A percentile compares a stretch with the other conserved stretches of the same genome.
Conservation (phyloP, 805 yeast genomes). For the Ogataea allantospora region DNA sequence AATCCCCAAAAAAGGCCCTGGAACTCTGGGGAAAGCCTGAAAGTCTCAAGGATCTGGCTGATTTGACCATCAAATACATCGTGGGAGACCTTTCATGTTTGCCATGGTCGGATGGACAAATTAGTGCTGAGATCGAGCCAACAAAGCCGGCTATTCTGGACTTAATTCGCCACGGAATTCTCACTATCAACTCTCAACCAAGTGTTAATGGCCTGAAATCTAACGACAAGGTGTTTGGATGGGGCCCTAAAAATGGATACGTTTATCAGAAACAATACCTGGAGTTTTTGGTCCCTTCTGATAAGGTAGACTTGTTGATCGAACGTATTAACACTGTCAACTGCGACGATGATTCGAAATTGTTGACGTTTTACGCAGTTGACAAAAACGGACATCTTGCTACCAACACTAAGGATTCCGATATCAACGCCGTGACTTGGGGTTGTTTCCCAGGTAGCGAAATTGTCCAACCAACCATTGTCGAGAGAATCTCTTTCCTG, state of each 20-base stretch:
- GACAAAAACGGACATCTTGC: constrained; percentile 52
- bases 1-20: constrained; percentile 72
- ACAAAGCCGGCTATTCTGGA: constrained; percentile 57
- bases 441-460: constrained; percentile 97
- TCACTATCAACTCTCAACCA: constrained; percentile 95
- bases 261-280: constrained; percentile 93
- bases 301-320: constrained; percentile 37
- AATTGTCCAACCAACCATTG: constrained; percentile 93
- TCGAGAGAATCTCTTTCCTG: constrained; percentile 83
- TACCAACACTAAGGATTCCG: constrained; percentile 66
- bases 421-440: constrained; percentile 96
- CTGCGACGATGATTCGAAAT: constrained; percentile 37
- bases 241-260: constrained; percentile 95
- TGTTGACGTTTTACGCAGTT: constrained; percentile 78
- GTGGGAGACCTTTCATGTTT: constrained; percentile 68
- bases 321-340: constrained; percentile 48
- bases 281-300: constrained; percentile 75
- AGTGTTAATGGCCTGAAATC: constrained; percentile 78
- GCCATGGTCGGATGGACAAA: constrained; percentile 96
- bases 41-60: constrained; percentile 54
- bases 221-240: constrained; percentile 70
- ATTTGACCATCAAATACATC: constrained; percentile 66
- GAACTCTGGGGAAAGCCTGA: constrained; percentile 89
- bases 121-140: constrained; percentile 68
- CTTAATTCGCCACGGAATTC: constrained; percentile 65